Conservation (phyloP, 2,329 filamentous ascomycete genomes). For the Fusarium veterinarium region DNA sequence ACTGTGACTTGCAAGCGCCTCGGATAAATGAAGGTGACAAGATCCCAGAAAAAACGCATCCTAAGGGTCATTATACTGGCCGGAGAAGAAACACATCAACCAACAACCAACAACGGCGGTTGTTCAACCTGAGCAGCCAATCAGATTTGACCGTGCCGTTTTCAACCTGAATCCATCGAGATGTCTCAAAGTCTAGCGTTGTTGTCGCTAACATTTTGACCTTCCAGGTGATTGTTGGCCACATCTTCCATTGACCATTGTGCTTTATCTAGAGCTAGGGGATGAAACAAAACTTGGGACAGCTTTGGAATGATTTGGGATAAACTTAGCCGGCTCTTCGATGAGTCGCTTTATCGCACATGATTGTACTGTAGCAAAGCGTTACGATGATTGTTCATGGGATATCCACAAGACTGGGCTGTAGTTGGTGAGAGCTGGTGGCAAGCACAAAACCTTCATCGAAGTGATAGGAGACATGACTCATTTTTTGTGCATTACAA, state of each 20-base stretch:
- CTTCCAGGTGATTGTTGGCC: background rate
- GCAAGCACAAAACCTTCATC: background rate
- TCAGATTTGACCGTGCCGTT: background rate
- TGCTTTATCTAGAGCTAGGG: background rate
- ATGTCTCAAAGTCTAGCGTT: background rate
- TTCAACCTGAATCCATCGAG: background rate
- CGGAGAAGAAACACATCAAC: background rate
- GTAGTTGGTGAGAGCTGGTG: fast-evolving
- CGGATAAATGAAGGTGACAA: background rate
- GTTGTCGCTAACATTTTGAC: background rate
- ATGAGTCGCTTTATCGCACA: too few relatives aligned
- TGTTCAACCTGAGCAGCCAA: background rate
- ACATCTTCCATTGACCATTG: background rate
- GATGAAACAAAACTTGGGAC: fast-evolving
- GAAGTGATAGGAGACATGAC: fast-evolving
- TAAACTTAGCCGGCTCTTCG: background rate
- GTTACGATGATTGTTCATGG: fast-evolving
- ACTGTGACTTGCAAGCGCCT: constrained; percentile 6
- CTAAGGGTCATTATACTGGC: background rate
- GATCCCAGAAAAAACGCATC: background rate
- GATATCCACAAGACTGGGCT: background rate
- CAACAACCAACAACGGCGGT: constrained; percentile 18
- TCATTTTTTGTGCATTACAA: background rate
- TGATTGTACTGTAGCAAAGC: fast-evolving
- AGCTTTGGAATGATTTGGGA: background rate